Base-by-base conservation (phyloP, 1,284 basidiomycete species). In the Mixia osmundae region DNA sequence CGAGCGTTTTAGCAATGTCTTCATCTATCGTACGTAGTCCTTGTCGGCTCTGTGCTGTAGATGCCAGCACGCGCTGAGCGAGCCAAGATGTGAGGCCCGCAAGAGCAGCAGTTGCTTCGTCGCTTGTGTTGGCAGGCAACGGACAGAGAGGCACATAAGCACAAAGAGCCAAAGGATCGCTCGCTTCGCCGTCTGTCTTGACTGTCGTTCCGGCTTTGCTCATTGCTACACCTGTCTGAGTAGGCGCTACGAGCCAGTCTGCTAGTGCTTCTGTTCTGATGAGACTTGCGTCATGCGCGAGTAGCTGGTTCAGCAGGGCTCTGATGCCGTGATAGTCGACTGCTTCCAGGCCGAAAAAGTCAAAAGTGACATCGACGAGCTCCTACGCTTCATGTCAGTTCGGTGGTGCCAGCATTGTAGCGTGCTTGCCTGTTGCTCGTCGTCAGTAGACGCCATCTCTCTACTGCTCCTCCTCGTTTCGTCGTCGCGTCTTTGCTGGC, bases 301-400 rank as follows among this genome's bases (percentile, higher is more conserved):
- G 72, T 6, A 83, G 70, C 55, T 89, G 83, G 0, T 58, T 58
- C 3, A 85, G 57, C 3, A 91, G 66, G 0, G 76, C 67, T 50
- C 83, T 80, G 53, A 85, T 61, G 1, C 79, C 77, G 44, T 76
- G 71, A 57, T 76, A 85, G 61, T 94, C 83, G 42, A 79, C 64
- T 31, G 66, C 64, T 47, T 78, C 72, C 3, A 79, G 69, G 55
- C 78, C 72, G 64, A 78, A 82, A 55, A 87, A 91, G 49, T 87
- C 82, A 52, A 91, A 89, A 51, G 79, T 73, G 48, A 91, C 76
- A 55, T 89, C 68, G 53, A 77, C 62, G 57, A 72, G 47, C 43
- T 51, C 42, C 31, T 39, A 25, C 8, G 5, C n/a, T 14, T 15
- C 19, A n/a, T n/a, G n/a, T n/a, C n/a, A n/a, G n/a, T n/a, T n/a